Evolutionary conservation across 169 alveolate species (phyloP).

Genomic region (Ichthyophthirius multifiliis): DNA sequence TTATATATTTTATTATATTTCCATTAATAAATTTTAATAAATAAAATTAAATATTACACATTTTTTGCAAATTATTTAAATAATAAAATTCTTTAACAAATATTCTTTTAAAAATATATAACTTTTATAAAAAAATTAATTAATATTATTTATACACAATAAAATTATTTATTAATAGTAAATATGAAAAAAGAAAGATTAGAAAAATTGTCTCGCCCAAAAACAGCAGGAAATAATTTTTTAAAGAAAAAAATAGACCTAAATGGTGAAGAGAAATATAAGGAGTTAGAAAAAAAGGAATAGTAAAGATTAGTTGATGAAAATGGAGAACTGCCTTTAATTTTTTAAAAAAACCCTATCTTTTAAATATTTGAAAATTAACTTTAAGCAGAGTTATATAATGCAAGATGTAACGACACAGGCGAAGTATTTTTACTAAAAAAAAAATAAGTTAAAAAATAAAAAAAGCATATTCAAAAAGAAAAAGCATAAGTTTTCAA

Average conservation of each 20-base stretch:
- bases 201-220: background rate
- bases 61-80: too few species aligned
- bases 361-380: constrained; percentile 58
- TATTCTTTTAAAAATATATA: too few species aligned
- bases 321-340: constrained; percentile 23
- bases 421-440: constrained; percentile 51
- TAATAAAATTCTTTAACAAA: too few species aligned
- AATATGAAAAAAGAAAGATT: background rate
- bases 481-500: constrained; percentile 78
- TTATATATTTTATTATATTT: too few species aligned
- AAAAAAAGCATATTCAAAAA: constrained; percentile 35
- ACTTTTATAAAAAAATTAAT: too few species aligned
- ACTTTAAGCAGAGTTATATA: constrained; percentile 65
- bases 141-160: too few species aligned
- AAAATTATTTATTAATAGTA: too few species aligned
- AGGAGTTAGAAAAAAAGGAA: background rate
- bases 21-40: too few species aligned
- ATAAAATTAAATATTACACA: too few species aligned
- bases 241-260: background rate
- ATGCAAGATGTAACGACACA: constrained; percentile 80
- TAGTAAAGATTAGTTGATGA: background rate
- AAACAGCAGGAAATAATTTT: background rate
- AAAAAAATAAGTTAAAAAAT: background rate
- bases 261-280: background rate
- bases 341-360: constrained; percentile 46